Percentiles rank a stretch among this genome's conserved stretches.
phyloP scores from a whole-genome alignment of 1,284 basidiomycete species.

The Wallemia ichthyophaga region DNA sequence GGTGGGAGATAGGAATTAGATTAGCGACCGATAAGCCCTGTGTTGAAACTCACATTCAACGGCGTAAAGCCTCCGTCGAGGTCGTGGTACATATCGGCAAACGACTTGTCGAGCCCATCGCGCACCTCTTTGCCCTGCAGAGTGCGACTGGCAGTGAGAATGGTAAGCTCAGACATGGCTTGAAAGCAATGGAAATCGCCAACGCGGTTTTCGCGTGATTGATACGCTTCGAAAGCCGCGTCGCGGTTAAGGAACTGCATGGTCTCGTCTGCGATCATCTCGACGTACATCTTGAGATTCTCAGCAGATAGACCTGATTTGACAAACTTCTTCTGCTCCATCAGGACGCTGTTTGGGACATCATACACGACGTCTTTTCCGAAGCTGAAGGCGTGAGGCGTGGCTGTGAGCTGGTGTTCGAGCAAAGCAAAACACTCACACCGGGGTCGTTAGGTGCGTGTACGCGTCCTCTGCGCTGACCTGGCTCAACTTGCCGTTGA shows the following conservation, averaged over 20 bases:
- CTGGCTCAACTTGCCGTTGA: constrained; percentile 72
- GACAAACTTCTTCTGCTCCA: constrained; percentile 98
- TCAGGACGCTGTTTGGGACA: constrained; percentile 78
- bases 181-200: constrained; percentile 40
- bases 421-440: not conserved
- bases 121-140: constrained; percentile 80
- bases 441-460: constrained; percentile 10
- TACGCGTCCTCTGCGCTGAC: constrained; percentile 83
- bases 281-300: constrained; percentile 68
- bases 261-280: constrained; percentile 59
- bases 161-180: constrained; percentile 67
- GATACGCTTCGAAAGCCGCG: constrained; percentile 27
- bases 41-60: not conserved
- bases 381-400: constrained; percentile 21
- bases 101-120: constrained; percentile 41
- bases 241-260: constrained; percentile 32
- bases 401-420: not conserved
- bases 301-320: constrained; percentile 79
- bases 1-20: too few species aligned
- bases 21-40: too few species aligned
- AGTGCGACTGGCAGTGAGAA: constrained; percentile 72
- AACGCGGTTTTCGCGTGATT: constrained; percentile 29
- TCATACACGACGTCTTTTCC: constrained; percentile 96
- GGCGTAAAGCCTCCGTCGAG: constrained; percentile 34
- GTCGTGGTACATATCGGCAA: constrained; percentile 62